Conservation (phyloP, 805 yeast genomes). For the Wickerhamiella nectarea region DNA sequence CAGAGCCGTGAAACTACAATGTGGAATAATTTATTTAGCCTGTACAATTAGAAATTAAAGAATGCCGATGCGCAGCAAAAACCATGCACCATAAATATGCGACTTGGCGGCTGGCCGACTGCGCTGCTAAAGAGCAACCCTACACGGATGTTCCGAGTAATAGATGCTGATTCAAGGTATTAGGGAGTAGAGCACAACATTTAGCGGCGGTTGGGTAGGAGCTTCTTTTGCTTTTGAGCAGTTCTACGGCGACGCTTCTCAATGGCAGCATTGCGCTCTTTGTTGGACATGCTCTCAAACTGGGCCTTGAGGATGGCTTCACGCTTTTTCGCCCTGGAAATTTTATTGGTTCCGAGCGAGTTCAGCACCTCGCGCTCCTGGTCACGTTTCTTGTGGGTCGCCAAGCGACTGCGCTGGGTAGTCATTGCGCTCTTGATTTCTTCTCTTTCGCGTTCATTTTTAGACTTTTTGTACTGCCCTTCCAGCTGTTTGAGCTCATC, state of each 20-base stretch:
- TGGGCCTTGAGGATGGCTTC: slow-evolving; percentile 27
- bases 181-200: too few species aligned
- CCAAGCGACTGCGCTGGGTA: slow-evolving; percentile 31
- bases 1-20: neutral
- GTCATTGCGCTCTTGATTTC: slow-evolving; percentile 24
- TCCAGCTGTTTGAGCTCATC: slow-evolving; percentile 54
- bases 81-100: too few species aligned
- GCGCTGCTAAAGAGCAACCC: too few species aligned
- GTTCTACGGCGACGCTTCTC: slow-evolving; percentile 28
- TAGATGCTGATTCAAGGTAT: too few species aligned
- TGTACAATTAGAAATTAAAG: neutral
- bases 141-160: too few species aligned
- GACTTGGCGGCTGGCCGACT: too few species aligned
- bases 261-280: slow-evolving; percentile 24
- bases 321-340: slow-evolving; percentile 24
- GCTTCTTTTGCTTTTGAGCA: slow-evolving; percentile 28
- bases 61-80: too few species aligned
- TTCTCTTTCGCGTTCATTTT: slow-evolving; percentile 35
- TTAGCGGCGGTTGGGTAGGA: slow-evolving; percentile 26
- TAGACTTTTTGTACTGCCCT: slow-evolving; percentile 30
- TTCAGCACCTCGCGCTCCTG: slow-evolving; percentile 52
- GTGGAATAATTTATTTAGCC: neutral
- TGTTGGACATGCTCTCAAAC: slow-evolving; percentile 27
- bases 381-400: slow-evolving; percentile 61
- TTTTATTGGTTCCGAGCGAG: slow-evolving; percentile 50